Evolutionary conservation across 352 stramenopile species (phyloP), one percentile per base, ranked within the genome.

Genomic region (Pythium pyrilobum): DNA sequence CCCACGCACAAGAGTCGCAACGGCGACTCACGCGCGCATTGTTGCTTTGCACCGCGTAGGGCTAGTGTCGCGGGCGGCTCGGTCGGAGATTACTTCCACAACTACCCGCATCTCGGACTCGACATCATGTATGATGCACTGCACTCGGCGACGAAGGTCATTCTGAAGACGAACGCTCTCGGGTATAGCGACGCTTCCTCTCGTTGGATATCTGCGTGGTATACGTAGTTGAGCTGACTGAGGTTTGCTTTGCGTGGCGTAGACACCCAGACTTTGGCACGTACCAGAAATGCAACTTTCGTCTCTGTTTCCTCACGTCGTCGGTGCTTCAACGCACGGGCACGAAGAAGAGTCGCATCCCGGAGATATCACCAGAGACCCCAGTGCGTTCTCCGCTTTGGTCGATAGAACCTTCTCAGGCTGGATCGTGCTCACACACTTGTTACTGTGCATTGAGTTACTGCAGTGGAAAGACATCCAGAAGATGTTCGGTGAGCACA

Each of bases 231-330:
- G 23, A 12, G 21, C 28, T 23, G 4, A 48, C 13, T 34, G 41
- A 50, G 21, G 5, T 43, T 11, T 31, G 13, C n/a, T 34, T 45
- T 34, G 39, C 21, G 24, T 18, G 9, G 2, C 32, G 2, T 27
- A 91, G 81, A 8, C 81, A 94, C 31, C 74, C 81, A 2, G 81
- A 89, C 33, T 94, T 94, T 53, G 80, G 78, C 12, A 65, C 74
- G 13, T 94, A 92, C 58, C 74, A 89, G 57, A 94, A 94, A 53
- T 94, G 81, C 66, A 94, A 94, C 47, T 94, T 88, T 36, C 71
- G 64, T 16, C 51, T 94, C 37, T 76, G 62, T 46, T 84, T 92
- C 37, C 66, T 77, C 25, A 73, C 62, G 7, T 53, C 66, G 6
- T 31, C 62, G 24, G 64, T 66, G 40, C 58, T 75, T 12, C 69